Base-by-base conservation (phyloP, 805 yeast genomes). In the Suhomyces prunicola region DNA sequence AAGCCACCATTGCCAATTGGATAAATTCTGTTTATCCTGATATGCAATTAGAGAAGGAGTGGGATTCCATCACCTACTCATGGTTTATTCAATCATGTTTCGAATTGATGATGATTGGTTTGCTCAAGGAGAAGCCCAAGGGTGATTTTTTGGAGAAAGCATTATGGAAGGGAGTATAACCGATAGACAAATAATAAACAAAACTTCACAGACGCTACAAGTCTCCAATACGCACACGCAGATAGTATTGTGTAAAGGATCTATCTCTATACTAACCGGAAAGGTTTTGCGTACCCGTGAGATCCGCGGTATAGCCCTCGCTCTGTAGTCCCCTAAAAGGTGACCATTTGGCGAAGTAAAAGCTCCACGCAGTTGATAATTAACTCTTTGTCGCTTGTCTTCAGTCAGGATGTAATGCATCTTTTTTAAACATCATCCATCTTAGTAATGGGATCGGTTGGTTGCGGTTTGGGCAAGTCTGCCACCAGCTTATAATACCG, bases 81-180 rank as follows among this genome's bases (percentile, higher is more conserved):
- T 82, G 94, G 82, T 91, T 91, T 64, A 70, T 88, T 55, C 92
- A 88, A 59, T 84, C 84, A 17, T 76, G 92, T 47, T 81, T 81
- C 24, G 96, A 90, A 63, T 73, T 91, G 54, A 81, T 83, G 53
- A 71, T 80, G 56, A 70, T 88, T 51, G 97, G 97, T 0, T 70
- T 89, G 46, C 64, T 90, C 17, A 84, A 83, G 57, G 87, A 85
- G 50, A 80, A 79, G 44, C 71, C 84, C 13, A 84, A 83, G 65
- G 81, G 82, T 29, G 91, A 88, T 59, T 74, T 78, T 51, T 72
- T 88, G 42, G 93, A 88, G 59, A 89, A 87, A 61, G 74, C 84
- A 13, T 67, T 83, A 5, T 88, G 94, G 94, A 85, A 78, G 60
- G 89, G 83, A 27, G 66, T 87, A 13, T 85, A 64, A 44, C 10